Base-by-base conservation (phyloP, 495 filamentous ascomycete genomes). In the Wilcoxina mikolae region DNA sequence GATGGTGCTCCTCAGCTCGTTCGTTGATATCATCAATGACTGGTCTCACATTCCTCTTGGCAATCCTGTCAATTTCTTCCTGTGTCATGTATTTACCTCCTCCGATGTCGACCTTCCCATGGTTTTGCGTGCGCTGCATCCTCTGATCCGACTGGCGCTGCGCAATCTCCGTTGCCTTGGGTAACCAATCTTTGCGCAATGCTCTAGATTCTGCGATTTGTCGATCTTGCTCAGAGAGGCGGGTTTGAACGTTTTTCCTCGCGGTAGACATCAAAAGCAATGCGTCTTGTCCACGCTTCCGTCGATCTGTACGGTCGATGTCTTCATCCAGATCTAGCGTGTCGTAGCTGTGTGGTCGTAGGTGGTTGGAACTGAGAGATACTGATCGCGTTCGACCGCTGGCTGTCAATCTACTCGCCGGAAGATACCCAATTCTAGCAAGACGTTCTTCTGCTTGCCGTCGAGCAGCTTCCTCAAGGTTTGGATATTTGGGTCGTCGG, bases 1-100 rank as follows among this genome's bases (percentile, higher is more conserved):
- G 5, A 10, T 27, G 38, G 12, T 44, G n/a, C 25, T 54, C 51
- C 31, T 77, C 62, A 43, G 82, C 78, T 51, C 74, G 68, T 10
- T 78, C 79, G 46, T 80, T 79, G 33, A 98, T 93, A 59, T 94
- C 86, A 62, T 95, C 84, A n/a, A 98, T 67, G 0, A 91, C 78
- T 17, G 91, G 91, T 67, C 87, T 84, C n/a, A 98, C 74, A 60
- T 82, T 80, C 28, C 75, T 74, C 9, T 78, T 77, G 0, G 91
- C 91, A 56, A 95, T 80, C 10, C 76, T 78, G 53, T 95, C 82
- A 38, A 98, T 76, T 47, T 87, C 86, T 3, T 78, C 73, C 67
- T 81, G 77, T 46, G 90, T 79, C 70, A 96, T 77, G 55, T 80
- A 83, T 61, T 77, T 84, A 0, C 87, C 83, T 23, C 82, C 79